A percentile compares a stretch with the other conserved stretches of the same genome.
Conservation (phyloP, 345 rosid species). For the Lenwebbia sp. region DNA sequence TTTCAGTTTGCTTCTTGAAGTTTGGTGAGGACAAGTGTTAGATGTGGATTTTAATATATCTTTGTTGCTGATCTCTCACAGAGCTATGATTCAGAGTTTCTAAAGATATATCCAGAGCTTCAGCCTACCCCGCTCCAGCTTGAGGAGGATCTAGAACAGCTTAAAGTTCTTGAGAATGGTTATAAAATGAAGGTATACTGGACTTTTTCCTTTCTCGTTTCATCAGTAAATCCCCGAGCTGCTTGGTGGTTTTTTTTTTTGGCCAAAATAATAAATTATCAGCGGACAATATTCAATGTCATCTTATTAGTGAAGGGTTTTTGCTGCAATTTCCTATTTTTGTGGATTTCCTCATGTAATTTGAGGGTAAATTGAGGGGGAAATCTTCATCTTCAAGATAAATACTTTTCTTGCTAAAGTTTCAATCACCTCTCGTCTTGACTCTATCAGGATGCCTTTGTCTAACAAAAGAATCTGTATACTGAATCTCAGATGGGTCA, state of each 20-base stretch:
- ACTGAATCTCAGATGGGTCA: neutral
- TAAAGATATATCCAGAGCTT: slow-evolving; percentile 74
- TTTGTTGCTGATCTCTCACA: slow-evolving; percentile 7
- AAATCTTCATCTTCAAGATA: neutral
- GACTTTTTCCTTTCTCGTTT: neutral
- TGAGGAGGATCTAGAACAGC: slow-evolving; percentile 97
- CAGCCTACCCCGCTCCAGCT: slow-evolving; percentile 78
- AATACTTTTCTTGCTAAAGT: neutral
- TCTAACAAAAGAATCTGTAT: neutral
- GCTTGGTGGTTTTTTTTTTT: neutral
- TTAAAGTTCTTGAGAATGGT: slow-evolving; percentile 95
- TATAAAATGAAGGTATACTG: slow-evolving; percentile 81
- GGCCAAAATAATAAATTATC: too few species aligned
- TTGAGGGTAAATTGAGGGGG: neutral
- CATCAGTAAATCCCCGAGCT: neutral
- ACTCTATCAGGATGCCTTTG: neutral
- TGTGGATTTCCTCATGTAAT: neutral
- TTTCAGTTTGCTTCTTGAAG: neutral
- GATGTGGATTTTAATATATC: neutral
- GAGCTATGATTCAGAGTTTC: slow-evolving; percentile 89
- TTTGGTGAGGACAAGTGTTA: neutral
- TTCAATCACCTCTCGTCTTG: neutral
- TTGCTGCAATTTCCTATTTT: neutral
- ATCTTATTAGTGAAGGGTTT: neutral
- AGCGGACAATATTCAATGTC: neutral